Conservation (phyloP, 768 basidiomycete genomes). For the Pleurotus giganteus region DNA sequence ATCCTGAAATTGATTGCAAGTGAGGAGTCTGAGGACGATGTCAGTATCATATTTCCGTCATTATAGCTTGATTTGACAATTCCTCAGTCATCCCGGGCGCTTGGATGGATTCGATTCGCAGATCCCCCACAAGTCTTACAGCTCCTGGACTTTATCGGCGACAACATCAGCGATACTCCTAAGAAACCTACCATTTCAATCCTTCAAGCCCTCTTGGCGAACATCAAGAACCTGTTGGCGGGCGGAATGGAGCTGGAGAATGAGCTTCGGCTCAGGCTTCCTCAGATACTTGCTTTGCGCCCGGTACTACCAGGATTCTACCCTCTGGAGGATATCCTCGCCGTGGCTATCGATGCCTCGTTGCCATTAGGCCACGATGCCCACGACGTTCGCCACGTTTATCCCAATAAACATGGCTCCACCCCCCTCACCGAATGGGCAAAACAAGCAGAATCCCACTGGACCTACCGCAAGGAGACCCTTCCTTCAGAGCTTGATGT, state of each 20-base stretch:
- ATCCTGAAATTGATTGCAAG: background rate
- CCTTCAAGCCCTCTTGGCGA: conserved; percentile 35
- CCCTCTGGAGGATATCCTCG: conserved; percentile 48
- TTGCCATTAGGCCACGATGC: conserved; percentile 38
- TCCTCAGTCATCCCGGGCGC: conserved; percentile 23
- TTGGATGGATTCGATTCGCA: conserved; percentile 60
- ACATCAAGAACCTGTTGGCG: conserved; percentile 21
- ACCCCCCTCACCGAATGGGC: conserved; percentile 19
- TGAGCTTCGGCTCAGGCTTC: conserved; percentile 28
- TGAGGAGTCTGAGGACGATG: background rate
- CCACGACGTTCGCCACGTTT: conserved; percentile 6
- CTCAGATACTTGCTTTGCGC: conserved; percentile 37
- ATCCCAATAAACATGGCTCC: conserved; percentile 7
- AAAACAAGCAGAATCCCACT: conserved; percentile 26
- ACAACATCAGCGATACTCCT: conserved; percentile 9
- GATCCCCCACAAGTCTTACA: conserved; percentile 36
- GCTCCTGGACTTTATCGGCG: conserved; percentile 39
- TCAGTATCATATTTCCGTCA: background rate
- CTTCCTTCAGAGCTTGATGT: conserved; percentile 24
- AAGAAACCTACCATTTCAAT: conserved; percentile 17
- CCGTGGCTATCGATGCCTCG: conserved; percentile 35
- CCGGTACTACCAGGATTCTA: conserved; percentile 29
- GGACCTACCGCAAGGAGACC: conserved; percentile 25
- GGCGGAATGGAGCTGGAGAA: conserved; percentile 18
- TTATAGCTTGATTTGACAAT: background rate